Conservation (phyloP, 208 protist species). For the Leptomonas seymouri region DNA sequence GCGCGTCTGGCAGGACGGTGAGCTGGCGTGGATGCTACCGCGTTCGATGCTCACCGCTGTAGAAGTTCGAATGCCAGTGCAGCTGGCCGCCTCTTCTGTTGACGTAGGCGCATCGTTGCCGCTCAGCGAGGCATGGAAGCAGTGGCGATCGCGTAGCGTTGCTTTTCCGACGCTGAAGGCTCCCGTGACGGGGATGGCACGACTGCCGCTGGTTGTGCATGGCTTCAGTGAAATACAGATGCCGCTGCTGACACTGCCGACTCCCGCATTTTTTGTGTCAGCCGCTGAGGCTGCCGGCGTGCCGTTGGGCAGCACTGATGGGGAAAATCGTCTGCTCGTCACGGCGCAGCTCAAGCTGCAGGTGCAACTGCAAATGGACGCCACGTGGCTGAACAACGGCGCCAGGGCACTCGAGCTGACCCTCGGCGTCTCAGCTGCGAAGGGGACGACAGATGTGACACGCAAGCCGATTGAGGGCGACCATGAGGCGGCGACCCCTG, state of each 20-base stretch:
- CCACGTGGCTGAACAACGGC: slow-evolving; percentile 21
- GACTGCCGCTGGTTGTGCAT: slow-evolving; percentile 37
- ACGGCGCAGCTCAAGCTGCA: slow-evolving; percentile 9
- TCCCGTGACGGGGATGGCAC: slow-evolving; percentile 1
- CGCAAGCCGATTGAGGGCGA: neutral
- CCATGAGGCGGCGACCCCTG: neutral
- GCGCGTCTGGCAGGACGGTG: neutral
- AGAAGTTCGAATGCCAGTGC: slow-evolving; percentile 17
- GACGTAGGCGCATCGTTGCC: neutral
- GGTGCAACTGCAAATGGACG: slow-evolving; percentile 16
- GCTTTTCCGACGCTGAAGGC: neutral
- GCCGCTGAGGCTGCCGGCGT: neutral
- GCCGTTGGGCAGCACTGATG: neutral
- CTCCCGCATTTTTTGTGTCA: neutral
- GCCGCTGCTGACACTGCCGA: slow-evolving; percentile 19
- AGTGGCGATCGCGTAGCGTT: slow-evolving; percentile 2
- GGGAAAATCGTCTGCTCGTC: neutral
- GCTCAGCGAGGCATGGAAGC: neutral
- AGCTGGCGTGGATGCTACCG: slow-evolving; percentile 30
- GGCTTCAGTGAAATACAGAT: slow-evolving; percentile 31
- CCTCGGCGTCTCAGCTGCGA: slow-evolving; percentile 19
- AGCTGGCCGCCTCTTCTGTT: neutral
- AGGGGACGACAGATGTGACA: neutral
- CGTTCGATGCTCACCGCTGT: slow-evolving; percentile 12
- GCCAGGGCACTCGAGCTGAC: slow-evolving; percentile 2